A percentile compares a stretch with the other conserved stretches of the same genome.
phyloP scores from a whole-genome alignment of 2,329 filamentous ascomycete species.

The Alternaria brassicae region DNA sequence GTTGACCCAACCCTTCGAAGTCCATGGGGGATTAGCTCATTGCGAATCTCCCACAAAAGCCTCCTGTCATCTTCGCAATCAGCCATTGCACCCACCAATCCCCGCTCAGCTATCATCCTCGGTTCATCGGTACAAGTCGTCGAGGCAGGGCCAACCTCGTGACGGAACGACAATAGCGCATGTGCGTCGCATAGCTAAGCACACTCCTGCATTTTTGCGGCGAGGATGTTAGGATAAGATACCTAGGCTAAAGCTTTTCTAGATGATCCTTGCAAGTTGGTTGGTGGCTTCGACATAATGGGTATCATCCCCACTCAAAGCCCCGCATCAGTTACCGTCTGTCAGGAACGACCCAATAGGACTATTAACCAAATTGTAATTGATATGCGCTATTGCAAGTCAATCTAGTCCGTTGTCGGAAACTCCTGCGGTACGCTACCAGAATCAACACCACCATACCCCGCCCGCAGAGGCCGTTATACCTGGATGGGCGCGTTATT shows the following conservation, averaged over 20 bases:
- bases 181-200: slow-evolving; percentile 12
- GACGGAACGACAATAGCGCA: slow-evolving; percentile 7
- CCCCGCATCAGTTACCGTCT: slow-evolving; percentile 14
- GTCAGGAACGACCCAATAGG: slow-evolving; percentile 21
- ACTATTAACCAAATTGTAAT: slow-evolving; percentile 7
- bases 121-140: slow-evolving; percentile 13
- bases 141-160: slow-evolving; percentile 4
- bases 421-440: background rate
- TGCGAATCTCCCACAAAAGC: slow-evolving; percentile 19
- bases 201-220: slow-evolving; percentile 16
- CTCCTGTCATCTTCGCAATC: slow-evolving; percentile 7
- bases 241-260: slow-evolving; percentile 33
- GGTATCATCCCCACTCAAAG: slow-evolving; percentile 15
- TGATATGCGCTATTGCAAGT: background rate
- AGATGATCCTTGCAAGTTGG: slow-evolving; percentile 22
- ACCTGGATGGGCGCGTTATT: background rate
- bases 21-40: slow-evolving; percentile 22
- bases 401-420: background rate
- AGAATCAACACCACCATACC: background rate
- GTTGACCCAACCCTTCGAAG: slow-evolving; percentile 20
- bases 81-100: slow-evolving; percentile 14
- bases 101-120: slow-evolving; percentile 7
- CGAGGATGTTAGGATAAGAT: slow-evolving; percentile 22
- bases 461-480: background rate
- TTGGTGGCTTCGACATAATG: slow-evolving; percentile 18